Conservation (phyloP, 805 yeast genomes). For the Kodamaea sagamina region DNA sequence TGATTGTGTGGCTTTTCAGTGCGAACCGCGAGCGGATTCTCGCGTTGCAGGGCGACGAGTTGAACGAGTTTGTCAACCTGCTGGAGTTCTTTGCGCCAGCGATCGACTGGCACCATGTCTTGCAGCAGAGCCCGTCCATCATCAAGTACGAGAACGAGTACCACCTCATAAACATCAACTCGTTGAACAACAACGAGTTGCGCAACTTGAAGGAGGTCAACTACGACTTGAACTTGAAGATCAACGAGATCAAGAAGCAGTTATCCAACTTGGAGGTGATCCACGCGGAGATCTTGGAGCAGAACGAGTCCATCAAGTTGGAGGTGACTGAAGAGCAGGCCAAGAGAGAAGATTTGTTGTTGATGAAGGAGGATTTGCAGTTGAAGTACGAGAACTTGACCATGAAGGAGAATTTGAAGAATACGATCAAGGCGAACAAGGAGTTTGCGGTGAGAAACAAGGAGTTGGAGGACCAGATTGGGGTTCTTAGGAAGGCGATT, state of each 20-base stretch:
- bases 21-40: conserved; percentile 20
- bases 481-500: conserved; percentile 24
- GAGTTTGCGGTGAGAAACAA: conserved; percentile 32
- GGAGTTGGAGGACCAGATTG: conserved; percentile 36
- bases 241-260: conserved; percentile 29
- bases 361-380: conserved; percentile 13
- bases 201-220: conserved; percentile 39
- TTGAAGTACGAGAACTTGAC: conserved; percentile 18
- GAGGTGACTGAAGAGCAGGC: conserved; percentile 13
- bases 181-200: conserved; percentile 40
- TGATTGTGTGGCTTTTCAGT: conserved; percentile 27
- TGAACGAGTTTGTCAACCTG: conserved; percentile 23
- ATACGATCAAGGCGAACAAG: conserved; percentile 34
- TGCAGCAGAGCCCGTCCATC: conserved; percentile 25
- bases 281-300: conserved; percentile 38
- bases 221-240: conserved; percentile 31
- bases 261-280: conserved; percentile 34
- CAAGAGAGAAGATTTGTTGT: conserved; percentile 12
- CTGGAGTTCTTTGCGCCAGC: conserved; percentile 19
- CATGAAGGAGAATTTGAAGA: conserved; percentile 23
- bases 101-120: conserved; percentile 16
- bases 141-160: conserved; percentile 41
- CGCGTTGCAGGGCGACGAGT: conserved; percentile 26
- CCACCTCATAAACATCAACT: conserved; percentile 40
- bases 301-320: conserved; percentile 30